phyloP scores from a whole-genome alignment of 345 rosid species.

The Corymbia maculata region DNA sequence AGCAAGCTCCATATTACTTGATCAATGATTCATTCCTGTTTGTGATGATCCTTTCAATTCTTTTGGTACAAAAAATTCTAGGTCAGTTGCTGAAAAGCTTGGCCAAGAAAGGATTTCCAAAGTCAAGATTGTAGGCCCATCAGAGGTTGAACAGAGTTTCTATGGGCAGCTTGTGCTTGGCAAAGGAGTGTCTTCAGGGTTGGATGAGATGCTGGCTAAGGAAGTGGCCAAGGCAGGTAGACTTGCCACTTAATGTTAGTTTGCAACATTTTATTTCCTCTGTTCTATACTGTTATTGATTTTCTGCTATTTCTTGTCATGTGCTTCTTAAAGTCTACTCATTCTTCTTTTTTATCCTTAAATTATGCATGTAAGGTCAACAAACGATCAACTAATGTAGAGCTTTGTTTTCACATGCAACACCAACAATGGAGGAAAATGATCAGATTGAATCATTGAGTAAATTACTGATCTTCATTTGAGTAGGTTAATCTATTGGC shows the following conservation, averaged over 20 bases:
- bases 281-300: background rate
- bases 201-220: slow-evolving; percentile 67
- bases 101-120: slow-evolving; percentile 57
- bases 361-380: background rate
- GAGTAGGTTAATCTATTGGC: background rate
- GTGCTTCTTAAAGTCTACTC: background rate
- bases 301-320: background rate
- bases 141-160: slow-evolving; percentile 65
- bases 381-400: background rate
- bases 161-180: slow-evolving; percentile 75
- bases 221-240: slow-evolving; percentile 81
- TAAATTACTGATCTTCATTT: background rate
- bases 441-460: background rate
- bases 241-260: background rate
- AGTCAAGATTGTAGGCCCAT: slow-evolving; percentile 51
- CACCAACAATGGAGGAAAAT: background rate
- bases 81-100: slow-evolving; percentile 73
- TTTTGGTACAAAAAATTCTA: slow-evolving; percentile 11
- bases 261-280: background rate
- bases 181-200: slow-evolving; percentile 41
- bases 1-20: background rate
- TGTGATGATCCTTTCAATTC: background rate
- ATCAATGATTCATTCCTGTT: background rate
- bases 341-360: background rate
- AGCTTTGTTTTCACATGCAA: background rate